These are phyloP conservation scores for Cladosporium sp. DNA, from an alignment of 2,329 filamentous ascomycete species.

Conservation along the genomic window DNA sequence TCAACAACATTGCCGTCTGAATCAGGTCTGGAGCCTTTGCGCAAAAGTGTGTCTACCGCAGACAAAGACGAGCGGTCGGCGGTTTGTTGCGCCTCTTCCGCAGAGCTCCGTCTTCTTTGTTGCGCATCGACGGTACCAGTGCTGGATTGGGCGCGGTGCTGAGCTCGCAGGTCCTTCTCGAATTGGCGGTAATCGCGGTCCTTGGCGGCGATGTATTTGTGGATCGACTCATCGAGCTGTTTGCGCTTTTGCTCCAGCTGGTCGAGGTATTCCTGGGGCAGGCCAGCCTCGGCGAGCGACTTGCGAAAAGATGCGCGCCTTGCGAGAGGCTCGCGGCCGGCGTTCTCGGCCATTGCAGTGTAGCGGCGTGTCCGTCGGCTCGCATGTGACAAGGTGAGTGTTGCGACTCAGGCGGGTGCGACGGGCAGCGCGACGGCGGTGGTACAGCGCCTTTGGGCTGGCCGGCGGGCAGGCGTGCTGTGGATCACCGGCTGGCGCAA, in stretches of 20 bases:
- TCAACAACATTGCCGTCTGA: slow-evolving; percentile 14
- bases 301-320: slow-evolving; percentile 20
- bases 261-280: slow-evolving; percentile 30
- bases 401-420: slow-evolving; percentile 1
- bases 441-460: neutral
- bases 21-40: slow-evolving; percentile 19
- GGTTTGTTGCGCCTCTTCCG: slow-evolving; percentile 11
- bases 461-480: no score
- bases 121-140: slow-evolving; percentile 5
- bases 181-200: slow-evolving; percentile 34
- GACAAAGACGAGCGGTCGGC: slow-evolving; percentile 12
- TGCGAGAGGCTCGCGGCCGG: slow-evolving; percentile 11
- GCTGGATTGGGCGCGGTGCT: slow-evolving; percentile 1
- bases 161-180: slow-evolving; percentile 29
- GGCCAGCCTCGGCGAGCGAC: slow-evolving; percentile 17
- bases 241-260: slow-evolving; percentile 33
- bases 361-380: neutral
- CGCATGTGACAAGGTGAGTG: slow-evolving; percentile 5
- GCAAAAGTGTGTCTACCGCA: slow-evolving; percentile 23
- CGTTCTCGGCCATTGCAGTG: slow-evolving; percentile 9
- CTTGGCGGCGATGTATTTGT: slow-evolving; percentile 35
- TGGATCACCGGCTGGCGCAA: no score
- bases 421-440: neutral
- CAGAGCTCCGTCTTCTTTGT: slow-evolving; percentile 6
- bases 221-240: slow-evolving; percentile 35